Percentiles rank a stretch among this genome's conserved stretches.
Conservation (phyloP, 352 stramenopile genomes). For the Plasmopara halstedii region DNA sequence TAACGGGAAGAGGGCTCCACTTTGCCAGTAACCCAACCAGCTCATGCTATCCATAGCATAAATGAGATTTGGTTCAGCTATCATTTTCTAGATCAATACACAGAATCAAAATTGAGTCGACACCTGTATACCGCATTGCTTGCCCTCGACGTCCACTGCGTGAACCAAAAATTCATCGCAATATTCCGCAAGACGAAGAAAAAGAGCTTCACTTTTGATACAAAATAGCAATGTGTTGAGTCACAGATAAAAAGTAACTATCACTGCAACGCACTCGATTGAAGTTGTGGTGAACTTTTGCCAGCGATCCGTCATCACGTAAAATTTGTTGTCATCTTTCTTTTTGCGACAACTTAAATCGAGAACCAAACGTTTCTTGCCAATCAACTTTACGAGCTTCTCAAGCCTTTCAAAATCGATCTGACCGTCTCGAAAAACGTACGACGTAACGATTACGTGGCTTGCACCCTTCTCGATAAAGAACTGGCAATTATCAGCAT, state of each 20-base stretch:
- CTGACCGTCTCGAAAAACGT: constrained; percentile 91
- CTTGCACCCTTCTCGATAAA: constrained; percentile 94
- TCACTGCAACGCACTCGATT: constrained; percentile 54
- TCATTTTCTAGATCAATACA: no score
- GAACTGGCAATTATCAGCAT: constrained; percentile 87
- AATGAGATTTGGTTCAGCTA: no score
- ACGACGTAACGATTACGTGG: constrained; percentile 98
- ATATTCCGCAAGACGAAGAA: constrained; percentile 86
- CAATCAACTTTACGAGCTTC: constrained; percentile 58
- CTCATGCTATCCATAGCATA: constrained; percentile 92
- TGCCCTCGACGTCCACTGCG: constrained; percentile 97
- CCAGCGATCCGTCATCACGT: constrained; percentile 96
- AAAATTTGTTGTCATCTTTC: constrained; percentile 81
- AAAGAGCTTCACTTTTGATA: constrained; percentile 56
- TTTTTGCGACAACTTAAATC: constrained; percentile 95
- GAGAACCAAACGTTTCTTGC: constrained; percentile 86
- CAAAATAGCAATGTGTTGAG: constrained; percentile 4
- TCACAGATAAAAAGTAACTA: not conserved
- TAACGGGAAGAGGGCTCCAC: constrained; percentile 92
- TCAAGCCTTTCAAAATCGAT: constrained; percentile 82
- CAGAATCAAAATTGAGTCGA: not conserved
- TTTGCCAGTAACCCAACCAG: constrained; percentile 89
- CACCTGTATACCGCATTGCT: constrained; percentile 90
- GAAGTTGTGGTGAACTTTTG: constrained; percentile 93
- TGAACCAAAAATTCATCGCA: constrained; percentile 98